phyloP scores from a whole-genome alignment of 1,284 basidiomycete genomes.

The Apiotrichum montevideense region DNA sequence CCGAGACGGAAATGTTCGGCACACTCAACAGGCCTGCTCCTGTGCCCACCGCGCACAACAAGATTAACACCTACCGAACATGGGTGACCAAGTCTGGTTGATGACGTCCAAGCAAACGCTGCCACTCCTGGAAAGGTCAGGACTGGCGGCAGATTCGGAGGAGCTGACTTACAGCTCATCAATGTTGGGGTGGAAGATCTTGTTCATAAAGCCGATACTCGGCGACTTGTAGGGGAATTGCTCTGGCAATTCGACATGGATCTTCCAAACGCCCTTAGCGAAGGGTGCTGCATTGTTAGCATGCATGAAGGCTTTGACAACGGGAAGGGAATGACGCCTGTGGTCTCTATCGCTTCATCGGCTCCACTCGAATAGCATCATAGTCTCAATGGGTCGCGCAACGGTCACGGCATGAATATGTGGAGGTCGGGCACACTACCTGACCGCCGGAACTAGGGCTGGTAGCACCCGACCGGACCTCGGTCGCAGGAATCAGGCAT shows the following conservation, averaged over 20 bases:
- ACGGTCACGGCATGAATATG: not conserved
- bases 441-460: not conserved
- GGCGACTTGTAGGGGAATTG: slow-evolving; percentile 99
- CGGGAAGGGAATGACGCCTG: too few relatives aligned
- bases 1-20: not conserved
- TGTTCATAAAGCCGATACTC: slow-evolving; percentile 99
- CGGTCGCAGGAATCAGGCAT: too few relatives aligned
- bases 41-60: not conserved
- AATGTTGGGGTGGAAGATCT: slow-evolving; percentile 99
- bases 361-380: not conserved
- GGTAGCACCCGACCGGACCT: too few relatives aligned
- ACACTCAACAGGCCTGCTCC: too few relatives aligned
- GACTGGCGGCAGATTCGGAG: not conserved
- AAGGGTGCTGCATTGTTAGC: slow-evolving; percentile 67
- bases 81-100: slow-evolving; percentile 98
- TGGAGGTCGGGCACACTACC: not conserved
- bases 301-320: not conserved
- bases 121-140: slow-evolving; percentile 61
- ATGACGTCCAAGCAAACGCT: slow-evolving; percentile 95
- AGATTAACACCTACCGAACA: slow-evolving; percentile 72
- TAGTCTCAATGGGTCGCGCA: not conserved
- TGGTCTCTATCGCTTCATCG: too few relatives aligned
- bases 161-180: slow-evolving; percentile 72
- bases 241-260: slow-evolving; percentile 98
- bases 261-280: slow-evolving; percentile 94